Conservation (phyloP, 805 yeast species). For the Wickerhamomyces tratensis region DNA sequence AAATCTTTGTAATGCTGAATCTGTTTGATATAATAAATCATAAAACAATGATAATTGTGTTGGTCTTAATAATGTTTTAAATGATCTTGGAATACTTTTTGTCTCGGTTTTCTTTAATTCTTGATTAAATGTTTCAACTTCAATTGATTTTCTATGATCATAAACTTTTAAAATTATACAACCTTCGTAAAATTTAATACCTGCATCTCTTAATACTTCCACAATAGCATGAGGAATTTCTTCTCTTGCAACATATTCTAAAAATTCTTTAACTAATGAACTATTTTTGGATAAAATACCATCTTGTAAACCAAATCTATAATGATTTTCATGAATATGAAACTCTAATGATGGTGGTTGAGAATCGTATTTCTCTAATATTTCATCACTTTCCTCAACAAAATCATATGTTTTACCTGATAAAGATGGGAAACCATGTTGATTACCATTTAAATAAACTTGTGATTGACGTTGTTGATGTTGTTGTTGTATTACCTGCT, state of each 20-base stretch:
- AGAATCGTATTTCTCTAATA: constrained; percentile 67
- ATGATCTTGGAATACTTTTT: constrained; percentile 45
- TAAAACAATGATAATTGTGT: constrained; percentile 75
- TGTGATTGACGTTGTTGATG: constrained; percentile 18
- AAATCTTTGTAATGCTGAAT: constrained; percentile 54
- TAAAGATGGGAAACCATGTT: constrained; percentile 10
- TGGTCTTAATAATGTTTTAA: constrained; percentile 70
- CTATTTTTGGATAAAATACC: constrained; percentile 77
- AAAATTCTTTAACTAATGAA: constrained; percentile 68
- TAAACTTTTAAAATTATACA: constrained; percentile 77
- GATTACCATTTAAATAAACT: constrained; percentile 22
- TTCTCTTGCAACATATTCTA: constrained; percentile 70
- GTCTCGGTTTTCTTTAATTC: constrained; percentile 6
- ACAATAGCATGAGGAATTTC: constrained; percentile 83
- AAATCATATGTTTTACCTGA: constrained; percentile 42
- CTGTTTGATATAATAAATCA: constrained; percentile 79
- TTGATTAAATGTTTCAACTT: constrained; percentile 4
- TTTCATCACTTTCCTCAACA: constrained; percentile 62
- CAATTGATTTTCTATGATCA: constrained; percentile 58
- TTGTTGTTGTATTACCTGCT: constrained; percentile 14
- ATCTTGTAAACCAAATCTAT: constrained; percentile 84
- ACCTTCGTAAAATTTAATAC: constrained; percentile 81
- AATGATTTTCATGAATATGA: constrained; percentile 88
- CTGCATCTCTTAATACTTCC: constrained; percentile 83
- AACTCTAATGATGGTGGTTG: constrained; percentile 77